These are phyloP conservation scores for Cenococcum geophilum DNA, from an alignment of 495 filamentous ascomycete genomes.

Conservation along the genomic window DNA sequence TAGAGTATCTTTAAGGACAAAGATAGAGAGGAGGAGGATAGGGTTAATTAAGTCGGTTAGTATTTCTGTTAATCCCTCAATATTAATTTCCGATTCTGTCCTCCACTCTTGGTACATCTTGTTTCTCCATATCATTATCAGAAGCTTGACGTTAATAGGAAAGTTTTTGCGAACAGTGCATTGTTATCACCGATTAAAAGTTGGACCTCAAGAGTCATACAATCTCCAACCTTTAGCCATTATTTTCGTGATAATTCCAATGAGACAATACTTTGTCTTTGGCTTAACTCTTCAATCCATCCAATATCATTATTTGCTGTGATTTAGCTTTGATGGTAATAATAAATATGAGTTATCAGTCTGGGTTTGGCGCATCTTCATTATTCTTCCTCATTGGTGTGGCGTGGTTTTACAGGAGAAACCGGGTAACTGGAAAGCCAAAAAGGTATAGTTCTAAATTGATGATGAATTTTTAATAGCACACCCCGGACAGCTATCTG, in stretches of 20 bases:
- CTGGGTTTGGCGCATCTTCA: neutral
- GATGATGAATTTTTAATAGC: no score
- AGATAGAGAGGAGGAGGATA: no score
- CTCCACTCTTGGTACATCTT: neutral
- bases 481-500: no score
- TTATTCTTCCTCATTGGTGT: neutral
- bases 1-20: no score
- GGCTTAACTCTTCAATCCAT: no score
- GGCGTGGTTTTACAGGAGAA: neutral
- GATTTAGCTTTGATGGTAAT: no score
- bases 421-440: neutral
- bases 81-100: neutral
- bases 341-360: no score
- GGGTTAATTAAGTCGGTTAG: no score
- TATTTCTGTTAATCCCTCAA: no score
- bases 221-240: neutral
- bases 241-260: no score
- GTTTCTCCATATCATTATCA: neutral
- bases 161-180: conserved; percentile 11
- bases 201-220: neutral
- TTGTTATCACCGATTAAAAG: neutral
- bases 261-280: no score
- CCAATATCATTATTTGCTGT: no score
- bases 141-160: conserved; percentile 21
- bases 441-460: neutral